Evolutionary conservation across 805 yeast genomes (phyloP), one percentile per base, ranked within the genome.

Genomic region (Zygosaccharomyces rouxii): DNA sequence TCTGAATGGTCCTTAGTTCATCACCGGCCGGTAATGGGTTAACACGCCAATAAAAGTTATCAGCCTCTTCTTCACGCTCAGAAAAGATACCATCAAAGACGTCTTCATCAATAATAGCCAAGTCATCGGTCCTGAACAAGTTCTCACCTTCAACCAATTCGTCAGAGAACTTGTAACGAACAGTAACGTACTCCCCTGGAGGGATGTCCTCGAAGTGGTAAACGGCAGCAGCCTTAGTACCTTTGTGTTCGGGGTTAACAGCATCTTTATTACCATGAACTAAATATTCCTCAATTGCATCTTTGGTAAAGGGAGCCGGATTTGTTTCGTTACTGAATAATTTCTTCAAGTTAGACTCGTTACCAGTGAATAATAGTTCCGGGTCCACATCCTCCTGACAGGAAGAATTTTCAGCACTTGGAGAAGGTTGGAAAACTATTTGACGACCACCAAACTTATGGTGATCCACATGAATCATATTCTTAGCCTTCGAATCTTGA

Each of bases 151-250:
- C 60, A 51, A 47, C 49, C 2, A 52, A 33, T 5, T 52, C 59
- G 50, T 73, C 73, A 19, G 85, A 73, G 58, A 86, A 76, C 63
- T 79, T 84, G 70, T 89, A 86, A 54, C 96, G 80, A 38, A 90
- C 76, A 1, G 95, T 85, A 22, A 87, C 96, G 60, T 83, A 85
- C 59, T 87, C 96, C 14, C 92, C 89, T 0, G 95, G 79, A 4
- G 95, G 94, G 33, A 89, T 83, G 52, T 78, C 80, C 58, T 84
- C 88, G 67, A 90, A 89, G 16, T 79, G 74, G 66, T 81, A 89
- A 81, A 88, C 84, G 1, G 94, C 96, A 59, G 86, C 81, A 4
- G 89, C 80, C 67, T 89, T 89, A 3, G 97, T 89, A 49, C 97
- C 97, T 19, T 56, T 63, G 3, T 72, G 61, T 7, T 78, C 77